Evolutionary conservation across 202 grass and related monocot genomes (phyloP).

Genomic region (Schoenoplectus tabernaemontani): DNA sequence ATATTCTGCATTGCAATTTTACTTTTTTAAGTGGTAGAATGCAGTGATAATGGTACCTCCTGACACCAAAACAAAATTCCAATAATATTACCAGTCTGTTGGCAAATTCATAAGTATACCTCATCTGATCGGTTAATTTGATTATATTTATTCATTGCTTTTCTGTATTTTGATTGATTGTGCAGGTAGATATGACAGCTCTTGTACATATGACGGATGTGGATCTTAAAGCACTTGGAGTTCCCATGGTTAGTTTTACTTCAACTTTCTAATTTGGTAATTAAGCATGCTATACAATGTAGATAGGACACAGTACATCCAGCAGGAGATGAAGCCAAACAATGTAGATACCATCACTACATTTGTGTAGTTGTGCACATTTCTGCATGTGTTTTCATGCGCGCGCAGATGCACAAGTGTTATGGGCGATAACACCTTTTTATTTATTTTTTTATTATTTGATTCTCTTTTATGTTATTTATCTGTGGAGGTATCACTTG

Average conservation of each 20-base stretch:
- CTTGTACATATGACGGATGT: constrained; percentile 90
- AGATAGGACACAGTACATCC: not conserved
- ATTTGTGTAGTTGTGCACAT: not conserved
- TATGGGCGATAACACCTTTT: too few species aligned
- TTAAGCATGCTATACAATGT: not conserved
- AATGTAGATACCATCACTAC: not conserved
- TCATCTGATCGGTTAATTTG: not conserved
- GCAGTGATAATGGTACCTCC: not conserved
- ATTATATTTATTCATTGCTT: not conserved
- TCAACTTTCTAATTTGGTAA: constrained; percentile 1
- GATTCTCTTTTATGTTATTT: too few species aligned
- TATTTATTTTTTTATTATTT: not conserved
- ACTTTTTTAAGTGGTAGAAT: not conserved
- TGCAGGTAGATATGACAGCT: constrained; percentile 91
- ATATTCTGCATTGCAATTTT: constrained; percentile 8
- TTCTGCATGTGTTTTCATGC: not conserved
- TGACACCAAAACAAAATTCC: not conserved
- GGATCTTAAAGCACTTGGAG: constrained; percentile 88
- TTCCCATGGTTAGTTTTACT: constrained; percentile 68
- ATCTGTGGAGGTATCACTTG: too few species aligned
- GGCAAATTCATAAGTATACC: not conserved
- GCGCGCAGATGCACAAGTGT: not conserved
- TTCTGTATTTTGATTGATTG: constrained; percentile 23
- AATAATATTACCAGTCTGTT: not conserved
- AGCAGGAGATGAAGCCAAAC: not conserved